Percentiles rank a stretch among this genome's conserved stretches.
These are phyloP conservation scores for Galium porrigens DNA, from an alignment of 305 asterid species.

Conservation along the genomic window DNA sequence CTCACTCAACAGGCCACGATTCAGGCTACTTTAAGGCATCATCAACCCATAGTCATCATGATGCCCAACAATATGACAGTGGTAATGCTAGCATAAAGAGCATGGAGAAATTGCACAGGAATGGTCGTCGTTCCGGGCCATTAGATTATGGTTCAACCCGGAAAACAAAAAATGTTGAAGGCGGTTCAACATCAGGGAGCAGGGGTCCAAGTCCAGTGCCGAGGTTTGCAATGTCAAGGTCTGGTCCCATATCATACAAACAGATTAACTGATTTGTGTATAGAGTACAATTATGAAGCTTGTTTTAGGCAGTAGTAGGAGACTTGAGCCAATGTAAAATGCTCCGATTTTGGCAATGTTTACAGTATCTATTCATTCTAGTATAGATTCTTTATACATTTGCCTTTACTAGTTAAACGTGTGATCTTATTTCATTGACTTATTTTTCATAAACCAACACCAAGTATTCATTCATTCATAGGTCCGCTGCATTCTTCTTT, in stretches of 20 bases:
- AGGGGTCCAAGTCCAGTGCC: constrained; percentile 91
- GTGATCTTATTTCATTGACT: not conserved
- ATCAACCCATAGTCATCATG: constrained; percentile 37
- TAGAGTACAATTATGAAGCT: constrained; percentile 1
- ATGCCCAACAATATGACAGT: constrained; percentile 38
- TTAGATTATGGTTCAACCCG: constrained; percentile 63
- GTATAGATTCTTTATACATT: not conserved
- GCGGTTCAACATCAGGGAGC: constrained; percentile 61
- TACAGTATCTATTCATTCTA: not conserved
- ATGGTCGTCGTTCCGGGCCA: constrained; percentile 75
- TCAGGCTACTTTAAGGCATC: constrained; percentile 49
- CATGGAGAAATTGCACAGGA: constrained; percentile 35
- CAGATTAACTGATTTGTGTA: constrained; percentile 26
- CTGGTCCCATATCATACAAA: constrained; percentile 80
- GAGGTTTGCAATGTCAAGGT: constrained; percentile 79
- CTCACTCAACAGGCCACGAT: constrained; percentile 38
- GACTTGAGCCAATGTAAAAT: not conserved
- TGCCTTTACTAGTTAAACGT: not conserved
- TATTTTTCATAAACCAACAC: not conserved
- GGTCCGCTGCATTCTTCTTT: not conserved
- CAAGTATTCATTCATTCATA: too few species aligned
- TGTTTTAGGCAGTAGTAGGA: not conserved
- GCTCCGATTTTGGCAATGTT: constrained; percentile 9
- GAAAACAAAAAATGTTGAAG: constrained; percentile 51
- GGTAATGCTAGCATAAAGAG: constrained; percentile 35